These are phyloP conservation scores for Globisporangium mamillatum DNA, from an alignment of 352 stramenopile species.

Conservation along the genomic window DNA sequence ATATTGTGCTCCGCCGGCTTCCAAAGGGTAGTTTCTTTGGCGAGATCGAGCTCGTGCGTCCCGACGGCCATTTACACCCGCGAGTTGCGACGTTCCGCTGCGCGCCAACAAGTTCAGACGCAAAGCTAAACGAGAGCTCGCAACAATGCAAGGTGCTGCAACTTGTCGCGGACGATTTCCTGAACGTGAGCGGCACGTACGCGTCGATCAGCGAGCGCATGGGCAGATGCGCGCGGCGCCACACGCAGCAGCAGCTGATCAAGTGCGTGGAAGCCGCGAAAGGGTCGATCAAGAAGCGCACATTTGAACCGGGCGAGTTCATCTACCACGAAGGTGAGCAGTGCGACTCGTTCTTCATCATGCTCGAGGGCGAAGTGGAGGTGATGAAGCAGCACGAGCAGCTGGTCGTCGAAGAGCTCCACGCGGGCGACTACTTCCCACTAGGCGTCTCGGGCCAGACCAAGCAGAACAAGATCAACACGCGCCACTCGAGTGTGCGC, in stretches of 20 bases:
- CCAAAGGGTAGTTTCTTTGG: constrained; percentile 79
- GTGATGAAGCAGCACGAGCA: constrained; percentile 65
- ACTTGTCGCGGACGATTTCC: constrained; percentile 73
- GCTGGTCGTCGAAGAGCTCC: constrained; percentile 70
- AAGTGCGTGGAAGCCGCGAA: constrained; percentile 76
- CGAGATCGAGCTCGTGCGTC: constrained; percentile 72
- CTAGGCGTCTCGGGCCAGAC: constrained; percentile 72
- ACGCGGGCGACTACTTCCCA: constrained; percentile 76
- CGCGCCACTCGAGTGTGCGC: constrained; percentile 67
- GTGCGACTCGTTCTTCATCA: constrained; percentile 79
- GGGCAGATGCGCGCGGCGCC: constrained; percentile 49
- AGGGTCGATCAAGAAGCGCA: constrained; percentile 60
- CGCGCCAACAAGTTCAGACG: not conserved
- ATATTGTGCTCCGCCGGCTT: constrained; percentile 60
- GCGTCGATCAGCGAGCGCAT: constrained; percentile 67
- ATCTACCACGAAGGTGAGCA: constrained; percentile 78
- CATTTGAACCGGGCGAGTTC: constrained; percentile 56
- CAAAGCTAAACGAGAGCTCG: constrained; percentile 16
- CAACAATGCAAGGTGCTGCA: constrained; percentile 69
- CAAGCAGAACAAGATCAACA: constrained; percentile 61
- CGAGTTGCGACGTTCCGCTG: constrained; percentile 74
- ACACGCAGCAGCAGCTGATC: constrained; percentile 72
- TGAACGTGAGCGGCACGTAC: constrained; percentile 77
- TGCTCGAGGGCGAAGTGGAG: constrained; percentile 68
- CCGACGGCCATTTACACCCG: constrained; percentile 62